These are phyloP conservation scores for Lachancea cidri DNA, from an alignment of 805 yeast species.

Conservation along the genomic window DNA sequence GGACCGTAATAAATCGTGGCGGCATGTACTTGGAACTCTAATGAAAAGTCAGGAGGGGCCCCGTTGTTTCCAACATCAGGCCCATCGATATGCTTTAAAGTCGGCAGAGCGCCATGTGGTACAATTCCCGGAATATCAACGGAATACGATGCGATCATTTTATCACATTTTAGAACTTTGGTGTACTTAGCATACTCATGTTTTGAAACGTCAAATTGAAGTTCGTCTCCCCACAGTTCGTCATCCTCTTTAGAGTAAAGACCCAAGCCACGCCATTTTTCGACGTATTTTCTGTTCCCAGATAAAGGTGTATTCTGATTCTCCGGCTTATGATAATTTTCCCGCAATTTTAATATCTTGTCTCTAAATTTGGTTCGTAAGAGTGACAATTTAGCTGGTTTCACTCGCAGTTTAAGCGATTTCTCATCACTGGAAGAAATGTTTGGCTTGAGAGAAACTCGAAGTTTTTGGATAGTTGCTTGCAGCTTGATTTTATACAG, in stretches of 20 bases:
- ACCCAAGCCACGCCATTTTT: conserved; percentile 71
- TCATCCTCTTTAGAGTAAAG: conserved; percentile 38
- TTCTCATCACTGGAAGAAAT: conserved; percentile 48
- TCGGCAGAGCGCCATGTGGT: conserved; percentile 35
- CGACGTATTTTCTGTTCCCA: conserved; percentile 16
- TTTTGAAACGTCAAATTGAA: conserved; percentile 30
- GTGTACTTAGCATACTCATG: conserved; percentile 83
- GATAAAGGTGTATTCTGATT: background rate
- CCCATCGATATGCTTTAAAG: conserved; percentile 34
- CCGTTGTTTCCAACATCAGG: conserved; percentile 58
- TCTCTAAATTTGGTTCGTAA: conserved; percentile 2
- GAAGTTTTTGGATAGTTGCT: conserved; percentile 46
- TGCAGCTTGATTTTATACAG: conserved; percentile 44
- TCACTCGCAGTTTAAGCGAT: background rate
- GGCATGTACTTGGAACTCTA: conserved; percentile 52
- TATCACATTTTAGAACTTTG: conserved; percentile 57
- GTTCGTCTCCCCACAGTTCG: conserved; percentile 29
- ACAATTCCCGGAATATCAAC: conserved; percentile 70
- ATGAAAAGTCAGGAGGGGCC: conserved; percentile 53
- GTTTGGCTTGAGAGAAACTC: conserved; percentile 63
- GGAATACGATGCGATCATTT: conserved; percentile 51
- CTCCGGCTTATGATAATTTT: background rate
- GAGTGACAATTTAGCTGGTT: conserved; percentile 1
- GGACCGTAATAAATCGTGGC: conserved; percentile 85
- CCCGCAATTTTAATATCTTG: background rate